Base-by-base conservation (phyloP, 2,329 filamentous ascomycete genomes). In the Coleophoma cylindrospora region DNA sequence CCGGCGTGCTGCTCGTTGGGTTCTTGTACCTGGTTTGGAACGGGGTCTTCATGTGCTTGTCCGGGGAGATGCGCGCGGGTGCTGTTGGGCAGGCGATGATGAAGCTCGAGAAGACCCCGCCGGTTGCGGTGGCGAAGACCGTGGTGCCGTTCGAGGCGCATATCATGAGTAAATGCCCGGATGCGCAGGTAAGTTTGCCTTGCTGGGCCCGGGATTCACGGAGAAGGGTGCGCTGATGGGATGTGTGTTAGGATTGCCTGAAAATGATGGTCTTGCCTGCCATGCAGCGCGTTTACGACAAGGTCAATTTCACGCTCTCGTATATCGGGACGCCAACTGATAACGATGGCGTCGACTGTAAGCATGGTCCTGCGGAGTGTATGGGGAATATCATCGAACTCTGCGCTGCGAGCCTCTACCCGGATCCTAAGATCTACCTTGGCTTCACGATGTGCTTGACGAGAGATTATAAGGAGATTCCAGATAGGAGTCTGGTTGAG, bases 151-250 rank as follows among this genome's bases (percentile, higher is more conserved):
- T 99, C 2, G 94, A 99, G 67, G 89, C 90, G 50, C 92, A 97
- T 68, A 94, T 97, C 61, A 99, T 97, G 86, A 89, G 84, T 71
- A 96, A 97, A 76, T 99, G 94, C 63, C 91, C 92, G 0, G 94
- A 99, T 69, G 91, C 94, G 2, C 79, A 77, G 67, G 78, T 80
- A 63, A 11, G 70, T 53, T 27, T 37, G 33, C 32, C 19, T 7
- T 10, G n/a, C 9, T 40, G 32, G 21, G 11, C 15, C 19, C 32
- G n/a, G 32, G 17, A 13, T 2, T 11, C 22, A 33, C 15, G 9
- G 17, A 12, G 11, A 19, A 17, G 17, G 22, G 21, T 27, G 15
- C 13, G 41, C 34, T 27, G 15, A 34, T 27, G 38, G 22, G 45
- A 49, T 41, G 43, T 7, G 7, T 34, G 22, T n/a, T 52, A 79